These are phyloP conservation scores for Pichia sp. DNA, from an alignment of 1,139 yeast genomes.

Conservation along the genomic window DNA sequence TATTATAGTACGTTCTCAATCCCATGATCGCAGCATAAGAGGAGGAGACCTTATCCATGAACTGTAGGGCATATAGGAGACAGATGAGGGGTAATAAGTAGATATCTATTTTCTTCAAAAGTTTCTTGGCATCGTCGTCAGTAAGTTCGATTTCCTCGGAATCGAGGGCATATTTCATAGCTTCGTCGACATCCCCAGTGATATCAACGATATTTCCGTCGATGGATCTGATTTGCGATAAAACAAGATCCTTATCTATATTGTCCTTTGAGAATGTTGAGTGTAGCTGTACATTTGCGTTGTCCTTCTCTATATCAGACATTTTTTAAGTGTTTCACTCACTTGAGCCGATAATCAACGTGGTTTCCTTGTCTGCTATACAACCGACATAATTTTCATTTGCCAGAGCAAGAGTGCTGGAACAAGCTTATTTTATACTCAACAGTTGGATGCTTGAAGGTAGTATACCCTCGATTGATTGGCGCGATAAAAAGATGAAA, in stretches of 20 bases:
- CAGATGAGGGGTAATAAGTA: conserved; percentile 50
- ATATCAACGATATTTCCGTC: conserved; percentile 28
- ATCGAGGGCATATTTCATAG: conserved; percentile 24
- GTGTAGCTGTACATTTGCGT: conserved; percentile 6
- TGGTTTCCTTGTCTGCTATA: too few relatives aligned
- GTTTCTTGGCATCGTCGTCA: conserved; percentile 27
- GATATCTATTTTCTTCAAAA: conserved; percentile 48
- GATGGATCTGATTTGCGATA: conserved; percentile 29
- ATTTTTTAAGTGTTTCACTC: too few relatives aligned
- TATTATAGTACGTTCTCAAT: conserved; percentile 34
- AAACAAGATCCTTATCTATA: conserved; percentile 23
- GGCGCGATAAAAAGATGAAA: too few relatives aligned
- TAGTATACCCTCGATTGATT: too few relatives aligned
- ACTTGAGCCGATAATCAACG: too few relatives aligned
- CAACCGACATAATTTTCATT: too few relatives aligned
- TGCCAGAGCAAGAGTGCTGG: too few relatives aligned
- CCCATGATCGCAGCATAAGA: conserved; percentile 58
- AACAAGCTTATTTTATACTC: too few relatives aligned
- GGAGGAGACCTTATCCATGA: conserved; percentile 57
- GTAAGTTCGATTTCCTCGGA: conserved; percentile 21
- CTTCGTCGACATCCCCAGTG: conserved; percentile 30
- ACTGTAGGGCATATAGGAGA: conserved; percentile 49
- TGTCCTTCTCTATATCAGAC: conserved; percentile 15
- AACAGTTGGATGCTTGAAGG: too few relatives aligned
- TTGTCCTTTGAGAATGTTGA: conserved; percentile 27